Evolutionary conservation across 2,329 filamentous ascomycete species (phyloP), one percentile per base, ranked within the genome.

Genomic region (Fusarium napiforme): DNA sequence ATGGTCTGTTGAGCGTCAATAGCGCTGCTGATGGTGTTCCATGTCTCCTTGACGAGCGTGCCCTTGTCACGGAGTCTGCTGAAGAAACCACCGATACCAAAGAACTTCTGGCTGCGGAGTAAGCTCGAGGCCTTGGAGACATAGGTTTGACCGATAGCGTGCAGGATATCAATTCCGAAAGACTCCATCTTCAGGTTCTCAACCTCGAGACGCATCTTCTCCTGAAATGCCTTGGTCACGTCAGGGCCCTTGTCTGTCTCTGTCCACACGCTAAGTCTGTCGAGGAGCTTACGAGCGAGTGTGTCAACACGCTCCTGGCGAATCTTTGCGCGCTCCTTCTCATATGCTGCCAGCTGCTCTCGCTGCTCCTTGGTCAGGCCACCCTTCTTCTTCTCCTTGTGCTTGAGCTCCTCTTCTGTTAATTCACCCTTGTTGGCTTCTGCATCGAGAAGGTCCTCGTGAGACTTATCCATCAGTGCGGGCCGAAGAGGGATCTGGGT

Each of bases 121-220:
- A 98, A 92, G 3, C 92, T 92, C 2, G 93, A 93, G 7, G 93
- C 94, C 84, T 98, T 98, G 81, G 91, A 91, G 34, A 96, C 84
- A 82, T 99, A 99, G 8, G 94, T 97, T 76, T 93, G 88, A 21
- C 96, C 96, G 78, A 99, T 97, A 50, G 96, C 95, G 82, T 98
- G 96, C 55, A 98, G 87, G 76, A 98, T 98, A 73, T 99, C 96
- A 46, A 99, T 88, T 58, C 96, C 96, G 78, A 99, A 99, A 1
- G 93, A 97, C 84, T 99, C 96, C 94, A 99, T 99, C 88, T 98
- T 99, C 77, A 99, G 87, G 80, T 98, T 97, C 85, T 99, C 96
- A 32, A 97, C 94, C 84, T 99, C 96, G 45, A 98, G 90, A 45
- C 92, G 90, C 75, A 93, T 98, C 89, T 99, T 98, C 81, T 96